These are phyloP conservation scores for Acacia acuminata DNA, from an alignment of 306 rosid genomes.

Conservation along the genomic window DNA sequence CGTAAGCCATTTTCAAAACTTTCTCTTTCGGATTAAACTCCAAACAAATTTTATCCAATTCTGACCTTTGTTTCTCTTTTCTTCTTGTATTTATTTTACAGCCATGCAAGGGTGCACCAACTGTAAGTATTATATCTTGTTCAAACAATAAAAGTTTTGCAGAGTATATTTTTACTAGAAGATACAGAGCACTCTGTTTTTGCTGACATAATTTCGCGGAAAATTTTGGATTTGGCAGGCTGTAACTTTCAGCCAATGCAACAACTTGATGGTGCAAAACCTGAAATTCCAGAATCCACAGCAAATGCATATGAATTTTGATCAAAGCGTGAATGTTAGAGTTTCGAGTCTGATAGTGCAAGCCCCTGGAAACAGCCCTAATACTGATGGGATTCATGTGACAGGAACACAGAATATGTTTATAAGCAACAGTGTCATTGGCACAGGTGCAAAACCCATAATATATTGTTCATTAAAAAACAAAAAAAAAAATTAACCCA, in stretches of 20 bases:
- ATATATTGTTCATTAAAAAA: neutral
- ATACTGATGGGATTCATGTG: conserved; percentile 92
- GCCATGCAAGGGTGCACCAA: conserved; percentile 78
- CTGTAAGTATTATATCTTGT: conserved; percentile 51
- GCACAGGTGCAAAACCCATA: conserved; percentile 54
- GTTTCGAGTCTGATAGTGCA: conserved; percentile 47
- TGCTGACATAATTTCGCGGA: neutral
- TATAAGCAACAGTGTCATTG: conserved; percentile 52
- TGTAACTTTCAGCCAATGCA: conserved; percentile 63
- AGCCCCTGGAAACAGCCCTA: conserved; percentile 81
- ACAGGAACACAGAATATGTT: conserved; percentile 53
- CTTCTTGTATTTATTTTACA: conserved; percentile 25
- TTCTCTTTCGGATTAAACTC: neutral
- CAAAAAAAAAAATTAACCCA: neutral
- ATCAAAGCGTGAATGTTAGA: conserved; percentile 51
- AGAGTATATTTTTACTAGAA: neutral
- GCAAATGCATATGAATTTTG: conserved; percentile 68
- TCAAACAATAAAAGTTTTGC: neutral
- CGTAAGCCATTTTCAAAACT: conserved; percentile 35
- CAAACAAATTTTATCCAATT: neutral
- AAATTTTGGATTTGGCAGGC: conserved; percentile 46
- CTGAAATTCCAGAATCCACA: conserved; percentile 61
- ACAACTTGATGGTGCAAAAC: conserved; percentile 49
- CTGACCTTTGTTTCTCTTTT: conserved; percentile 10
- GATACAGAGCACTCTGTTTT: conserved; percentile 17